Conservation (phyloP, 305 asterid genomes). For the Striga hermonthica region DNA sequence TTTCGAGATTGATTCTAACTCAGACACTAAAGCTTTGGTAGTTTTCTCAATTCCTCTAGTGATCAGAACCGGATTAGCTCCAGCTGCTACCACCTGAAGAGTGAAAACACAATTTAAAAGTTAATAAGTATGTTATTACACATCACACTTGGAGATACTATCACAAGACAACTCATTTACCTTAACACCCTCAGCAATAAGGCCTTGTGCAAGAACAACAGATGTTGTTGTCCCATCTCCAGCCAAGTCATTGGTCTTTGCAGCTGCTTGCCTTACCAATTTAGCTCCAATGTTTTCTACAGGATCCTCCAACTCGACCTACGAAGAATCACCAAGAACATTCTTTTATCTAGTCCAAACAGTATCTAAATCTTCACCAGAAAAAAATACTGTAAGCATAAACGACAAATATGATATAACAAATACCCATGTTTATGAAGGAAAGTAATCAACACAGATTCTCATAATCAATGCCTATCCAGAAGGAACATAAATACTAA, state of each 20-base stretch:
- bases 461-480: not conserved
- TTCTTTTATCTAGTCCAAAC: not conserved
- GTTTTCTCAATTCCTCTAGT: slow-evolving; percentile 97
- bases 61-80: slow-evolving; percentile 91
- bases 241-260: slow-evolving; percentile 95
- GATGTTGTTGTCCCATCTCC: slow-evolving; percentile 99
- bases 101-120: not conserved
- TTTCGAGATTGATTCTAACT: slow-evolving; percentile 77
- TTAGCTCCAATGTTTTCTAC: slow-evolving; percentile 98
- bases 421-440: not conserved
- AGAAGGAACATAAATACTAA: not conserved
- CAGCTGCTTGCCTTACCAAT: slow-evolving; percentile 95
- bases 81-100: slow-evolving; percentile 92
- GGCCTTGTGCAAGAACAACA: slow-evolving; percentile 97
- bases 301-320: slow-evolving; percentile 98
- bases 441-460: not conserved
- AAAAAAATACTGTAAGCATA: not conserved
- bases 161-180: slow-evolving; percentile 33
- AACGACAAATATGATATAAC: not conserved
- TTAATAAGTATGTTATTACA: not conserved
- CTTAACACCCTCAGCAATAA: slow-evolving; percentile 96
- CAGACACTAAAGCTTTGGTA: slow-evolving; percentile 77
- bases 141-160: not conserved
- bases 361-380: not conserved
- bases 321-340: slow-evolving; percentile 1